These are phyloP conservation scores for Mycena kentingensis DNA, from an alignment of 768 basidiomycete genomes.

Conservation along the genomic window DNA sequence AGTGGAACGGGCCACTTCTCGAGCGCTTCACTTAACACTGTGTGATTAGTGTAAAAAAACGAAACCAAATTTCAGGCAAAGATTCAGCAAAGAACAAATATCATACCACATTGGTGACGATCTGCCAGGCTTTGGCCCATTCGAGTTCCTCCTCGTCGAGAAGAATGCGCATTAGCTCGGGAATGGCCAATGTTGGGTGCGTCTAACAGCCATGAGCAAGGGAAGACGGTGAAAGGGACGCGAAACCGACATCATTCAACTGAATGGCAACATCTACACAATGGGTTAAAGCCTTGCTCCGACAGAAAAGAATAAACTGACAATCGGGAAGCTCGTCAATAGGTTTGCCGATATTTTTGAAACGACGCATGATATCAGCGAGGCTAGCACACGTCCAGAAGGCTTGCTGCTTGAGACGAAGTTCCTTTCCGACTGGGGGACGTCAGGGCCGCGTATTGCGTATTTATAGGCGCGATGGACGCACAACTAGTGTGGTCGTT, in stretches of 20 bases:
- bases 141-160: slow-evolving; percentile 87
- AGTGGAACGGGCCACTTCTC: slow-evolving; percentile 94
- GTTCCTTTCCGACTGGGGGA: slow-evolving; percentile 88
- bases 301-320: slow-evolving; percentile 28
- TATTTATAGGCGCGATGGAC: slow-evolving; percentile 1
- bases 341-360: slow-evolving; percentile 85
- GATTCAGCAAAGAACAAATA: slow-evolving; percentile 30
- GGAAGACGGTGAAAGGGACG: background rate
- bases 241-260: slow-evolving; percentile 75
- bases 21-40: slow-evolving; percentile 84
- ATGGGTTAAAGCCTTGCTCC: slow-evolving; percentile 4
- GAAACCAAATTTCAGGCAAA: background rate
- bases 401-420: slow-evolving; percentile 95
- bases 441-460: too few species aligned
- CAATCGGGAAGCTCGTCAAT: slow-evolving; percentile 83
- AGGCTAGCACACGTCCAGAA: slow-evolving; percentile 92
- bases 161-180: slow-evolving; percentile 90
- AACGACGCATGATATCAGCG: slow-evolving; percentile 88
- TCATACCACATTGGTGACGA: slow-evolving; percentile 88
- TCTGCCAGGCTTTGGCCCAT: slow-evolving; percentile 87
- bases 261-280: slow-evolving; percentile 91
- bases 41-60: slow-evolving; percentile 94
- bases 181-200: slow-evolving; percentile 93
- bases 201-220: slow-evolving; percentile 52
- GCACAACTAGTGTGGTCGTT: slow-evolving; percentile 78